A percentile compares a stretch with the other conserved stretches of the same genome.
Conservation (phyloP, 257 asterid species). For the Solanum boliviense region DNA sequence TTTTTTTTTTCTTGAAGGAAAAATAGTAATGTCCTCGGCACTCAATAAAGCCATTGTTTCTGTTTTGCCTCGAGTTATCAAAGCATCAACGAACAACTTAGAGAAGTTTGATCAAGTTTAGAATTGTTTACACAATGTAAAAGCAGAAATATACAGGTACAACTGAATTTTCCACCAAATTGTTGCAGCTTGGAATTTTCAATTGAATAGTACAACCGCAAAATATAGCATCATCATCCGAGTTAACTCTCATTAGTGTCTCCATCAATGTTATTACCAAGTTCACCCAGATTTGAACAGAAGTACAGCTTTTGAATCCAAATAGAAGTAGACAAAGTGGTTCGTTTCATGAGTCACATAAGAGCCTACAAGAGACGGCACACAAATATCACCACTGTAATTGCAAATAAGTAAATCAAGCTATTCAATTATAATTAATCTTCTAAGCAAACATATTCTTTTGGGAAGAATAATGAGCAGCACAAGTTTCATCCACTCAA, state of each 20-base stretch:
- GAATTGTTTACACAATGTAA: not conserved
- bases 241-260: conserved; percentile 4
- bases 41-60: not conserved
- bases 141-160: conserved; percentile 38
- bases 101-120: not conserved
- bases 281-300: conserved; percentile 92
- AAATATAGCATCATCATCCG: conserved; percentile 11
- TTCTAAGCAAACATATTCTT: not conserved
- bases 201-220: conserved; percentile 34
- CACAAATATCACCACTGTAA: not conserved
- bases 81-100: not conserved
- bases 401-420: not conserved
- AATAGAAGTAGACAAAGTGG: conserved; percentile 96
- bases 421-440: not conserved
- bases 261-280: conserved; percentile 6
- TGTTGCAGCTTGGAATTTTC: conserved; percentile 16
- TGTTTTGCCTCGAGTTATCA: not conserved
- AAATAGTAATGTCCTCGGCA: not conserved
- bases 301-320: conserved; percentile 92
- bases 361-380: conserved; percentile 42
- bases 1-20: not conserved
- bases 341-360: conserved; percentile 98
- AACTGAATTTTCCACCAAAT: conserved; percentile 19
- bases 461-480: not conserved
- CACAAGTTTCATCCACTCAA: not conserved